phyloP scores from a whole-genome alignment of 2,329 filamentous ascomycete genomes.

The Exophiala spinifera region DNA sequence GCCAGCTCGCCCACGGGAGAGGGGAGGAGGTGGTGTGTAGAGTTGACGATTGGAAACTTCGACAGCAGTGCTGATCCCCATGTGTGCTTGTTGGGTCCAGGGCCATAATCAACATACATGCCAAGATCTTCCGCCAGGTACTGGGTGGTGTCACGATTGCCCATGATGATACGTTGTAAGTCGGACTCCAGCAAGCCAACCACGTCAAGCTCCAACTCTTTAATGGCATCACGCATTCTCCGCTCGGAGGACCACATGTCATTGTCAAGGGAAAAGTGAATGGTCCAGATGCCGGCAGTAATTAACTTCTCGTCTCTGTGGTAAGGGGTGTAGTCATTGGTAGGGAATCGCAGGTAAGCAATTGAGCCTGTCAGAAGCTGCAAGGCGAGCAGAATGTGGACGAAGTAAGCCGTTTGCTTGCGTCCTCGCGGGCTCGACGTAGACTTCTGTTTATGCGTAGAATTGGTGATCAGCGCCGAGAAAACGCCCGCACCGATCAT shows the following conservation, averaged over 20 bases:
- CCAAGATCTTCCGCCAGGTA: conserved; percentile 93
- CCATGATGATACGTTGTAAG: conserved; percentile 97
- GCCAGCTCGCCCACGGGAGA: conserved; percentile 92
- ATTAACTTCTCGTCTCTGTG: conserved; percentile 82
- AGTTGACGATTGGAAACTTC: conserved; percentile 97
- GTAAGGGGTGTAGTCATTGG: conserved; percentile 86
- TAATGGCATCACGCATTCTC: conserved; percentile 85
- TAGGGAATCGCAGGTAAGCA: conserved; percentile 87
- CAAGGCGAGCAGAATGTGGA: conserved; percentile 69
- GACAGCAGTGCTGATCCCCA: conserved; percentile 92
- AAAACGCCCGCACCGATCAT: conserved; percentile 82
- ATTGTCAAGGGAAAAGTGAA: conserved; percentile 96
- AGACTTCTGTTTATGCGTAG: conserved; percentile 33
- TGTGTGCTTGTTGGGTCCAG: conserved; percentile 97
- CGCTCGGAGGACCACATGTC: conserved; percentile 98
- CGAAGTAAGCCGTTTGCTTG: conserved; percentile 62
- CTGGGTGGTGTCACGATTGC: conserved; percentile 93
- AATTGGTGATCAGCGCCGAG: conserved; percentile 57
- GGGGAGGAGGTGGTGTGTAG: conserved; percentile 90
- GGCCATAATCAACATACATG: conserved; percentile 98
- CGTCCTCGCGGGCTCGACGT: conserved; percentile 40
- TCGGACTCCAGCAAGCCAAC: conserved; percentile 93
- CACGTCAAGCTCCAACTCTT: conserved; percentile 95
- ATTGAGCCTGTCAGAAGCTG: conserved; percentile 77
- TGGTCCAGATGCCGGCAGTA: conserved; percentile 97